Percentiles rank a stretch among this genome's conserved stretches.
Evolutionary conservation across 78 protist species (phyloP).

Genomic region (Anaeramoeba ignava): DNA sequence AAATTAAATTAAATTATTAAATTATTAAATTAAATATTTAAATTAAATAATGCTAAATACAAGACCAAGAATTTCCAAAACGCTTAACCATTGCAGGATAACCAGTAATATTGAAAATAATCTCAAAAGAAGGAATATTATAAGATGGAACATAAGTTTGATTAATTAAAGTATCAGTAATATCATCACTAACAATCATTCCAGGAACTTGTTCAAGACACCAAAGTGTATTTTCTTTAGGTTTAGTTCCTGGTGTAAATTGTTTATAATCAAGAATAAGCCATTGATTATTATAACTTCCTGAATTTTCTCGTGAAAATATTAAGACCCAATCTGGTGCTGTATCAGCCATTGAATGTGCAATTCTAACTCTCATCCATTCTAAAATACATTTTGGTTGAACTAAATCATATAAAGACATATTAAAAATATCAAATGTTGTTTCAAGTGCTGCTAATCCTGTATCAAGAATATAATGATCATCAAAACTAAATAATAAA

Average conservation of each 20-base stretch:
- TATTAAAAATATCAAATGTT: conserved; percentile 35
- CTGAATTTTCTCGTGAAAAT: conserved; percentile 32
- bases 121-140: no score
- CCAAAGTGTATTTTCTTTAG: no score
- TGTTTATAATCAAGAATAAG: conserved; percentile 31
- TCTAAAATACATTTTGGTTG: conserved; percentile 22
- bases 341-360: conserved; percentile 38
- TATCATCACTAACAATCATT: no score
- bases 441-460: conserved; percentile 27
- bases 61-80: no score
- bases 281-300: conserved; percentile 74
- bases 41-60: no score
- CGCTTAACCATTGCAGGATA: no score
- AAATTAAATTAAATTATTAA: no score
- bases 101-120: no score
- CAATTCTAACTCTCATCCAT: conserved; percentile 45
- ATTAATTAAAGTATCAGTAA: no score
- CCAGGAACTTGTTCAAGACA: no score
- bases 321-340: conserved; percentile 43
- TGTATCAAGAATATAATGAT: neutral
- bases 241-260: conserved; percentile 11
- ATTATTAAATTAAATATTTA: no score
- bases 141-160: no score
- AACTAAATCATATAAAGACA: conserved; percentile 15
- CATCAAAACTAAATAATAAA: conserved; percentile 18